These are phyloP conservation scores for Penicillium sp. DNA, from an alignment of 2,329 filamentous ascomycete genomes.

Conservation along the genomic window DNA sequence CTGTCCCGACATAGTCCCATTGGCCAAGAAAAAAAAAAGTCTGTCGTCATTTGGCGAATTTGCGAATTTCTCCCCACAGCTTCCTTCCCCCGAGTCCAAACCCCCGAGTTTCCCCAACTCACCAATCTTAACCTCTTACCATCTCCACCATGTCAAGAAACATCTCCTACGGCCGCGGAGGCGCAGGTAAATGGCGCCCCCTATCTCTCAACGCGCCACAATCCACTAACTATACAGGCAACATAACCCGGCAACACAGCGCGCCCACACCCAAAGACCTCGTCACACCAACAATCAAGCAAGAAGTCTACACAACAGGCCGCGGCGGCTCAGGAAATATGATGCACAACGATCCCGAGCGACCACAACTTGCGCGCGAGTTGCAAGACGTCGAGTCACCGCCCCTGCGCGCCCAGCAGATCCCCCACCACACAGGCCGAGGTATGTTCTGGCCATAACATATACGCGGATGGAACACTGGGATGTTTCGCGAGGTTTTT, in stretches of 20 bases:
- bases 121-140: neutral
- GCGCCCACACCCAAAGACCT: slow-evolving; percentile 61
- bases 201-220: neutral
- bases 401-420: slow-evolving; percentile 38
- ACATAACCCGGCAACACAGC: slow-evolving; percentile 58
- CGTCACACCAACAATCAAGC: slow-evolving; percentile 78
- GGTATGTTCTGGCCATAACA: slow-evolving; percentile 30
- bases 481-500: too few relatives aligned
- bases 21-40: slow-evolving; percentile 3
- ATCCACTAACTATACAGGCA: slow-evolving; percentile 44
- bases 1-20: neutral
- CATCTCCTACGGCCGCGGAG: slow-evolving; percentile 71
- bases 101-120: neutral
- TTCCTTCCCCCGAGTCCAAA: neutral
- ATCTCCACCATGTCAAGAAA: slow-evolving; percentile 23
- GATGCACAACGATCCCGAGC: slow-evolving; percentile 68
- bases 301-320: slow-evolving; percentile 80
- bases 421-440: slow-evolving; percentile 43
- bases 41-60: slow-evolving; percentile 4
- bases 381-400: slow-evolving; percentile 75
- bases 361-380: slow-evolving; percentile 65
- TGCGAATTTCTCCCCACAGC: neutral
- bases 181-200: slow-evolving; percentile 55
- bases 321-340: slow-evolving; percentile 88
- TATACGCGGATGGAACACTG: neutral